Evolutionary conservation across 352 stramenopile species (phyloP), one percentile per base, ranked within the genome.

Genomic region (Globisporangium camurandrum): DNA sequence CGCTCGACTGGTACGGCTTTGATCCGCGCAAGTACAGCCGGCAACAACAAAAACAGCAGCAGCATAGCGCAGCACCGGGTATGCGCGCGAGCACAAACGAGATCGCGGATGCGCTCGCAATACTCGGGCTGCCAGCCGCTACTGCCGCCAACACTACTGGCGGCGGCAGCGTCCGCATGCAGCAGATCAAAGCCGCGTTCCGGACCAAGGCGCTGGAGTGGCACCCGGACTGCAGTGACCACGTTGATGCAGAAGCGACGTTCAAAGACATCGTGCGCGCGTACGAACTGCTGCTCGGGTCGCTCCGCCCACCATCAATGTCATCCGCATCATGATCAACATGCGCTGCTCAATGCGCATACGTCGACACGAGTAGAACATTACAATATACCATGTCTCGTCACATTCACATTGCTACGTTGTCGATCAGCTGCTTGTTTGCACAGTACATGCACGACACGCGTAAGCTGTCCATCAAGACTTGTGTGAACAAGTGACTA

Each of bases 191-290:
- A 46, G 59, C 59, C 4, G 73, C 76, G 17, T 88, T 88, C 52
- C 73, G 76, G 53, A 57, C 46, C 37, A 68, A 84, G 47, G 89
- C 89, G 24, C 69, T 97, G 11, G 82, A 87, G 60, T 97, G 88
- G 67, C 93, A 98, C 53, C 93, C 93, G 0, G 93, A 98, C 64
- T 97, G 94, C 64, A 96, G 95, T 54, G 54, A 70, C 10, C 57
- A 85, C 20, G 70, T 80, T n/a, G 57, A 67, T 17, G 89, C 90
- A 11, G 71, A 83, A 19, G 73, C 79, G 31, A 66, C 71, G 1
- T 98, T 98, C 67, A 88, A 90, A 47, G 61, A 84, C 30, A 78
- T 97, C 8, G 71, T 93, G 39, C 46, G 71, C 28, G 93, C 90
- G 6, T 97, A 97, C 55, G 86, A 97, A 64, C 58, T 93, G 26